Evolutionary conservation across 1,139 yeast genomes (phyloP), one percentile per base, ranked within the genome.

Genomic region (Hanseniaspora sp.): DNA sequence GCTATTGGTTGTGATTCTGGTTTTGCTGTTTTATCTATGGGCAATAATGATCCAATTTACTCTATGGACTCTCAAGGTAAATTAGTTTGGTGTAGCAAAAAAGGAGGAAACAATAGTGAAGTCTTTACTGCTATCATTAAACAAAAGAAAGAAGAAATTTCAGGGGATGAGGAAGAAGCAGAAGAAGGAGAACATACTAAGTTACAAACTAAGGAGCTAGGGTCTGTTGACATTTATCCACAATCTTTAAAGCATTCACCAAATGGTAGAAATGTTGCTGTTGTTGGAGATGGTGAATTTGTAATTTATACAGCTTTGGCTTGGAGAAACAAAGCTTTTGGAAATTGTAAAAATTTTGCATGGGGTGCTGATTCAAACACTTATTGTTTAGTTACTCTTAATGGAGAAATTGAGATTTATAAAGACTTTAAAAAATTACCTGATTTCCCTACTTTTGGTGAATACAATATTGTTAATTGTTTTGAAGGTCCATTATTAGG

Each of bases 1-100:
- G 95, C 96, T 7, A 79, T 90, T 57, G 99, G 99, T 59, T 90
- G 87, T 64, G 99, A 92, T 68, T 86, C 92, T 30, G 99, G 99
- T 46, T 83, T 83, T 63, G 85, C 87, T 15, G 85, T 88, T 51
- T 70, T 90, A 58, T 86, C 88, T 62, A 72, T 92, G 59, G 98
- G 98, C 65, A 86, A 84, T 63, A 97, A 92, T 68, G 95, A 86
- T 64, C 99, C 99, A 35, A 80, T 92, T 55, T 76, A 86, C 58
- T 87, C 96, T 15, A 83, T 94, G 92, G 99, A 92, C 67, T 79
- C 86, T 46, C 83, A 83, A 62, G 96, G 95, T 65, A 88, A 90
- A 69, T 75, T 94, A 62, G 82, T 94, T 58, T 87, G 88, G 83
- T 82, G 95, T 47, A 69, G 69, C 53, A 87, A 86, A 66, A 92